A percentile compares a stretch with the other conserved stretches of the same genome.
Evolutionary conservation across 306 rosid species (phyloP).

Genomic region (Gleditsia sinensis): DNA sequence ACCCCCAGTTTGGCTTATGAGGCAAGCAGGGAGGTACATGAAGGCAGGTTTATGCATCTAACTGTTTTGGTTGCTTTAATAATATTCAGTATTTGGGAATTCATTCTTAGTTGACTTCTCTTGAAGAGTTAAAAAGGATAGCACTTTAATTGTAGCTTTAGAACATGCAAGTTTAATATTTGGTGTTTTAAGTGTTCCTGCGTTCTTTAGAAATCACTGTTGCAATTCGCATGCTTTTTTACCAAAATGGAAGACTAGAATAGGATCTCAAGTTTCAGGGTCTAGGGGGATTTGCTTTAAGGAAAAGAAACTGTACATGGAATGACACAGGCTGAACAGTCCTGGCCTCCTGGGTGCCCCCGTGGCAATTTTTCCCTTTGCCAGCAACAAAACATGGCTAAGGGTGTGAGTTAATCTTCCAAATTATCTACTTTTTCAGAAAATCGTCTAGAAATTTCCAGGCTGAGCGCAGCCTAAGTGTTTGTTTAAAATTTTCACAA

Average conservation of each 20-base stretch:
- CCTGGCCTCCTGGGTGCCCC: too few species aligned
- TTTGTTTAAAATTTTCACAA: neutral
- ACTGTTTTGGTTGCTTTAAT: neutral
- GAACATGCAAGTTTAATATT: neutral
- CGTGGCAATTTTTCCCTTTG: neutral
- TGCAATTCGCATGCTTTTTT: neutral
- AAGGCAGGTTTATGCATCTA: slow-evolving; percentile 63
- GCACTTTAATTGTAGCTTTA: neutral
- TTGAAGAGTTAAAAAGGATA: neutral
- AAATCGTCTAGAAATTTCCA: neutral
- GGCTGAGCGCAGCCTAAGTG: neutral
- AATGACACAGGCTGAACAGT: too few species aligned
- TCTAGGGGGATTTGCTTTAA: neutral
- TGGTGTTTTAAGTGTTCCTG: neutral
- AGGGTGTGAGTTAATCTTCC: neutral
- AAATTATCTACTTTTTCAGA: neutral
- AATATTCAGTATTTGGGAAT: neutral
- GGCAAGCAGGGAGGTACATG: slow-evolving; percentile 91
- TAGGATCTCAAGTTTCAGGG: neutral
- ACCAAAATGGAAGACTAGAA: slow-evolving; percentile 8
- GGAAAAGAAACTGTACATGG: too few species aligned
- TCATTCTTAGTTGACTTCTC: neutral
- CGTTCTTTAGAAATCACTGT: slow-evolving; percentile 3
- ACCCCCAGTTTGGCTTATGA: slow-evolving; percentile 82
- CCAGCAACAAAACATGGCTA: neutral